Percentiles rank a stretch among this genome's conserved stretches.
phyloP scores from a whole-genome alignment of 2,329 filamentous ascomycete species.

The Dothistroma pini region DNA sequence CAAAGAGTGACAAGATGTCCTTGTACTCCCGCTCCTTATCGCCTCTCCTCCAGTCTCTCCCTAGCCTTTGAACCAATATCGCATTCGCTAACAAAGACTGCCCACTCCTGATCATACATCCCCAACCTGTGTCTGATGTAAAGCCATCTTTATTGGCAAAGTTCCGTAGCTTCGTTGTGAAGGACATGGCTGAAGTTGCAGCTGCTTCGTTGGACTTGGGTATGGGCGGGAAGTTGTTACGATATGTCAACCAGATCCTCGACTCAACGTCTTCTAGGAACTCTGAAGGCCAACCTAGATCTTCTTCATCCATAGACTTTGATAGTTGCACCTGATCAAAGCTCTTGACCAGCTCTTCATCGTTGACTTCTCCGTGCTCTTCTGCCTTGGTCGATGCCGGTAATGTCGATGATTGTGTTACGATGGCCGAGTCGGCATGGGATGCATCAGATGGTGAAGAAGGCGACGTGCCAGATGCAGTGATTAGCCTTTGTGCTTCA shows the following conservation, averaged over 20 bases:
- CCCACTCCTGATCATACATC: constrained; percentile 96
- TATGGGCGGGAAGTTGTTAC: constrained; percentile 80
- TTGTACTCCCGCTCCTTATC: constrained; percentile 58
- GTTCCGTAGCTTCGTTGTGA: constrained; percentile 79
- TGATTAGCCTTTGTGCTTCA: constrained; percentile 16
- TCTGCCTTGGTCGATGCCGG: constrained; percentile 12
- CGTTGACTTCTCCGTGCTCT: constrained; percentile 16
- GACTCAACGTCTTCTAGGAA: constrained; percentile 95
- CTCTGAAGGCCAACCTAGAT: constrained; percentile 69
- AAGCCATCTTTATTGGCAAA: constrained; percentile 77
- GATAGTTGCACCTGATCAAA: constrained; percentile 29
- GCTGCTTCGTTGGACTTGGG: constrained; percentile 71
- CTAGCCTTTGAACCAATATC: constrained; percentile 66
- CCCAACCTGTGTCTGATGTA: constrained; percentile 92
- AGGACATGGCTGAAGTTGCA: constrained; percentile 67
- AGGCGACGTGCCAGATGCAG: constrained; percentile 26
- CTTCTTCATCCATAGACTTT: constrained; percentile 34
- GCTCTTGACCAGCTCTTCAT: constrained; percentile 28
- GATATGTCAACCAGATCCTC: constrained; percentile 93
- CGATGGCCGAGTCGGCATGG: constrained; percentile 34
- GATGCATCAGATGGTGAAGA: constrained; percentile 31
- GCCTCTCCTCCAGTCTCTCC: constrained; percentile 79
- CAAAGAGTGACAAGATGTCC: constrained; percentile 73
- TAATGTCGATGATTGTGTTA: constrained; percentile 19
- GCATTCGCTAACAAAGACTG: constrained; percentile 91